Evolutionary conservation across 2,329 filamentous ascomycete genomes (phyloP), one percentile per base, ranked within the genome.

Genomic region (Clonostachys rosea): DNA sequence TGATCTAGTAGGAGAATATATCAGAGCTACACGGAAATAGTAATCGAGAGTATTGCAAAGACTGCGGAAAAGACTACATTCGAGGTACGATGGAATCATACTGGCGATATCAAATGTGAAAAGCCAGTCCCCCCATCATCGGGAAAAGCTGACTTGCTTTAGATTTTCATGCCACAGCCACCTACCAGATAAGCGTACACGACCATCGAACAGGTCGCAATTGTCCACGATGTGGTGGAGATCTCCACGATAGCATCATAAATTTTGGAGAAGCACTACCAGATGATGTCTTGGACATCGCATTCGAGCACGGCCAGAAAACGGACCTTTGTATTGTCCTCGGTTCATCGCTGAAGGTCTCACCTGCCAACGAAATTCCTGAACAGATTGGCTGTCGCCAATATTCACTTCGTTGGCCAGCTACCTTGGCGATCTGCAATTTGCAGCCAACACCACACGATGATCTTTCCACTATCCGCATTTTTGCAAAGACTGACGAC

Each of bases 21-120:
- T 73, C 71, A 0, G 71, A 76, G 47, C 60, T 75, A 1, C 72
- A 75, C 34, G 71, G 71, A 0, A 76, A 76, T 42, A 74, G 63
- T 34, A 76, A 74, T 39, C 63, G 65, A 1, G 72, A 75, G 45
- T 66, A 57, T 24, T 75, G 72, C 51, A 63, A 65, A 40, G 62
- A 68, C 10, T 75, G 70, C 35, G 65, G 64, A 0, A 71, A 73
- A 33, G 69, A 76, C 45, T 75, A 72, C 30, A 63, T 76, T 13
- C 63, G 71, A 71, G 24, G 24, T 30, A 30, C 24, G 24, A 30
- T 30, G 24, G 24, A 30, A 30, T 30, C 24, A 10, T 30, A 30
- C 10, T 30, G 9, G 9, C 24, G 24, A 30, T 10, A 30, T 9
- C 4, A 30, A 6, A 30, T 10, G 24, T 4, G 24, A 30, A 30